Percentiles rank a stretch among this genome's conserved stretches.
Conservation (phyloP, 345 rosid species). For the Noccaea caerulescens region DNA sequence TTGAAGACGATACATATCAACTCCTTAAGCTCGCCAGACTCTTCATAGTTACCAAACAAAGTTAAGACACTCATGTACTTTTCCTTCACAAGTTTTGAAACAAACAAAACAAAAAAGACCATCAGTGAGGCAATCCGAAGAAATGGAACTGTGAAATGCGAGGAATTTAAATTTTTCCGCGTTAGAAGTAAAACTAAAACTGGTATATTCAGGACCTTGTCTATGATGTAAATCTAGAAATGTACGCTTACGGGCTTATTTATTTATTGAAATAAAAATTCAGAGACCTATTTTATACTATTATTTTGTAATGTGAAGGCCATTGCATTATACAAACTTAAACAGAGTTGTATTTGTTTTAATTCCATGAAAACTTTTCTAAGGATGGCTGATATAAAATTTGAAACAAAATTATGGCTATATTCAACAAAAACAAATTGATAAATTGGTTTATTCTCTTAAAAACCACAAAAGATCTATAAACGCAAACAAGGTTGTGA, state of each 20-base stretch:
- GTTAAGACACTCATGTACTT: constrained; percentile 12
- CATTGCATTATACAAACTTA: not conserved
- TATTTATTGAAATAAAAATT: not conserved
- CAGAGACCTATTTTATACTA: not conserved
- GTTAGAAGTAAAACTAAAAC: not conserved
- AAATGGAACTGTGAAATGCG: not conserved
- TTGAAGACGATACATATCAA: constrained; percentile 8
- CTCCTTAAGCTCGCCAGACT: not conserved
- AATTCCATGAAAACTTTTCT: not conserved
- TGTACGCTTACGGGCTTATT: not conserved
- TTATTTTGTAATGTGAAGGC: not conserved
- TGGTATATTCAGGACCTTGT: not conserved
- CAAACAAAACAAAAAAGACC: not conserved
- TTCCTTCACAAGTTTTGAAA: not conserved
- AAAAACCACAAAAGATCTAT: too few species aligned
- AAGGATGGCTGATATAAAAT: too few species aligned
- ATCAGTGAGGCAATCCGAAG: not conserved
- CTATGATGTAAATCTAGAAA: not conserved
- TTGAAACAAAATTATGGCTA: not conserved
- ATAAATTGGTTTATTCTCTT: too few species aligned
- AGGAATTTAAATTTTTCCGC: not conserved
- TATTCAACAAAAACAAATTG: too few species aligned
- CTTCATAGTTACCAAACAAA: constrained; percentile 12
- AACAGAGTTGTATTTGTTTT: not conserved
- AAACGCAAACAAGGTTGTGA: too few species aligned